Evolutionary conservation across 2,329 filamentous ascomycete genomes (phyloP).

Genomic region (Sarocladium strictum): DNA sequence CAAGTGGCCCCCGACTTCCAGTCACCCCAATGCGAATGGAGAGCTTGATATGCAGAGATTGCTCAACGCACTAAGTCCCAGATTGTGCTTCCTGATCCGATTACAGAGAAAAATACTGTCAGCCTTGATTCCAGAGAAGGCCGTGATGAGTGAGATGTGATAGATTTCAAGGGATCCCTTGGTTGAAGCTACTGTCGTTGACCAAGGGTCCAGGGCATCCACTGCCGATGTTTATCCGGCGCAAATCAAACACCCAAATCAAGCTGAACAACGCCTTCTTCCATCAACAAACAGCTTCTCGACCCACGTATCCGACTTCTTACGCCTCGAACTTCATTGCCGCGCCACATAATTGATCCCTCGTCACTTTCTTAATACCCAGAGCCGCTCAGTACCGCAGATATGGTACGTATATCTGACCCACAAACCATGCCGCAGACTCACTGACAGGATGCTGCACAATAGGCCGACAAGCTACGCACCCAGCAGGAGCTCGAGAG

Average conservation of each 20-base stretch:
- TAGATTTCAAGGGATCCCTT: neutral
- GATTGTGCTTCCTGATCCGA: too few species aligned
- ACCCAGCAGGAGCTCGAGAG: conserved; percentile 96
- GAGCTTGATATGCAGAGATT: too few species aligned
- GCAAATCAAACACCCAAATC: neutral
- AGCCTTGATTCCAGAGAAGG: neutral
- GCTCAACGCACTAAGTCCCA: too few species aligned
- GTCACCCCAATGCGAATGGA: too few species aligned
- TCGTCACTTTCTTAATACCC: too few species aligned
- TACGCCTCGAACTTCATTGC: too few species aligned
- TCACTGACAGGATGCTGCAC: neutral
- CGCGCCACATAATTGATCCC: too few species aligned
- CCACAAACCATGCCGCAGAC: neutral
- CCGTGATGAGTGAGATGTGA: neutral
- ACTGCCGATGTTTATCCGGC: conserved; percentile 1
- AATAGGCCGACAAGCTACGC: conserved; percentile 93
- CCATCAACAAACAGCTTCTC: neutral
- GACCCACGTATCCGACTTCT: too few species aligned
- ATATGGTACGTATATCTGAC: neutral
- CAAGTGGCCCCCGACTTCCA: too few species aligned
- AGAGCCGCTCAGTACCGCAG: neutral
- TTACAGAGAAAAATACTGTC: too few species aligned
- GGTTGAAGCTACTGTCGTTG: neutral
- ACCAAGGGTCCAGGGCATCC: neutral
- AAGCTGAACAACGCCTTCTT: neutral